These are phyloP conservation scores for Cercospora citrullina DNA, from an alignment of 2,329 filamentous ascomycete species.

Conservation along the genomic window DNA sequence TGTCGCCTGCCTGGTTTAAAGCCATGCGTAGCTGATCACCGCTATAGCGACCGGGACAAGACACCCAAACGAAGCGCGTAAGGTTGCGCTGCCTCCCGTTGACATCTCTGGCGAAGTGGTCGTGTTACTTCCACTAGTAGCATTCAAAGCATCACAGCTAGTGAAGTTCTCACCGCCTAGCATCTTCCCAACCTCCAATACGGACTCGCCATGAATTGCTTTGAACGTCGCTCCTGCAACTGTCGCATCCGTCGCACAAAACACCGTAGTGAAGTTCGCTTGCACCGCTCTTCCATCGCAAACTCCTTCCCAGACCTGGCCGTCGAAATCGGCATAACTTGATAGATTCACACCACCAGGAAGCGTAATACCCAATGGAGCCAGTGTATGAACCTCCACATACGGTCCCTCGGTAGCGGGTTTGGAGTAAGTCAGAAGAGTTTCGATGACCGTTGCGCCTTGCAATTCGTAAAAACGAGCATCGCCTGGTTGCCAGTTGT, in stretches of 20 bases:
- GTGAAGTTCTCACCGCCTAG: not conserved
- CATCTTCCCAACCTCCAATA: not conserved
- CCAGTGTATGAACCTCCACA: not conserved
- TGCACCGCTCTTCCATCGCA: not conserved
- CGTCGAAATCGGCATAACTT: not conserved
- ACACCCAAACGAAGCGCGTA: not conserved
- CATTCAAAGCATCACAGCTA: not conserved
- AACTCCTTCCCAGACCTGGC: not conserved
- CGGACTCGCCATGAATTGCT: not conserved
- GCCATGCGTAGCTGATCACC: no score
- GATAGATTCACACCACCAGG: not conserved
- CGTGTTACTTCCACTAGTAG: not conserved
- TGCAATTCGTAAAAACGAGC: not conserved
- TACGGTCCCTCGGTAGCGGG: not conserved
- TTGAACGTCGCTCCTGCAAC: not conserved
- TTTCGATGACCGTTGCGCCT: not conserved
- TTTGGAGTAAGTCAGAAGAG: not conserved
- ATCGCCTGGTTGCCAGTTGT: not conserved
- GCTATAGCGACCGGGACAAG: no score
- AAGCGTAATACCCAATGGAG: not conserved
- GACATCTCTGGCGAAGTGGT: not conserved
- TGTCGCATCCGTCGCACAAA: not conserved
- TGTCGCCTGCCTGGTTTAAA: no score
- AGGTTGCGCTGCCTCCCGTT: not conserved
- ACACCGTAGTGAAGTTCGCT: not conserved